Conservation (phyloP, 23 red algal species). For the Gracilaria caudata region DNA sequence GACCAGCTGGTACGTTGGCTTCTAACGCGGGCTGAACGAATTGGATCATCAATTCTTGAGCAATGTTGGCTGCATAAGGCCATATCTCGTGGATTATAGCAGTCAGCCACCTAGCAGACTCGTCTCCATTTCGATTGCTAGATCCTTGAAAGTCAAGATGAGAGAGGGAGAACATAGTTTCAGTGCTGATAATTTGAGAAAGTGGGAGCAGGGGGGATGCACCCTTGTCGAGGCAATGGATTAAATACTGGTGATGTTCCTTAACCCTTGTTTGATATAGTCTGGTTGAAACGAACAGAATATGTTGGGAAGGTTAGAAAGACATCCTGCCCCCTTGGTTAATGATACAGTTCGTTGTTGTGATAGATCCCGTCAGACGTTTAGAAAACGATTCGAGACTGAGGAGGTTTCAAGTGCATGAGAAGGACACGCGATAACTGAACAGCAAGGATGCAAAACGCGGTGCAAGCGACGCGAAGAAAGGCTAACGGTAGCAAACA, state of each 20-base stretch:
- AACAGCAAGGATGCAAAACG: not conserved
- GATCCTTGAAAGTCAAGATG: constrained; percentile 21
- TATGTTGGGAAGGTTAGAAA: too few relatives aligned
- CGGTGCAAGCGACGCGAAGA: not conserved
- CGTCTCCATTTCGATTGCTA: constrained; percentile 16
- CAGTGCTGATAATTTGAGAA: not conserved
- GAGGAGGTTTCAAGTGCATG: not conserved
- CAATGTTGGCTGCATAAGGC: constrained; percentile 66
- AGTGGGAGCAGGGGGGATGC: too few relatives aligned
- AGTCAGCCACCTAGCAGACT: constrained; percentile 46
- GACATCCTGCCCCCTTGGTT: too few relatives aligned
- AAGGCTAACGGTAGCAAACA: not conserved
- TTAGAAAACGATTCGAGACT: not conserved
- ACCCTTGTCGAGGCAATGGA: too few relatives aligned
- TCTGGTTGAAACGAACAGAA: too few relatives aligned
- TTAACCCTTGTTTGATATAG: too few relatives aligned
- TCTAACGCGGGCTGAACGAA: constrained; percentile 54
- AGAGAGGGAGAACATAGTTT: constrained; percentile 10
- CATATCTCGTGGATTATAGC: constrained; percentile 61
- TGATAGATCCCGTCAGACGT: not conserved
- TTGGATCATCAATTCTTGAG: constrained; percentile 35
- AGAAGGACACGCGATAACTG: not conserved
- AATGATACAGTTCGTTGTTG: not conserved
- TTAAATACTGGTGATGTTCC: too few relatives aligned
- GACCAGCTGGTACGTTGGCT: constrained; percentile 34